Evolutionary conservation across 768 basidiomycete species (phyloP).

Genomic region (Neoboletus magnificus): DNA sequence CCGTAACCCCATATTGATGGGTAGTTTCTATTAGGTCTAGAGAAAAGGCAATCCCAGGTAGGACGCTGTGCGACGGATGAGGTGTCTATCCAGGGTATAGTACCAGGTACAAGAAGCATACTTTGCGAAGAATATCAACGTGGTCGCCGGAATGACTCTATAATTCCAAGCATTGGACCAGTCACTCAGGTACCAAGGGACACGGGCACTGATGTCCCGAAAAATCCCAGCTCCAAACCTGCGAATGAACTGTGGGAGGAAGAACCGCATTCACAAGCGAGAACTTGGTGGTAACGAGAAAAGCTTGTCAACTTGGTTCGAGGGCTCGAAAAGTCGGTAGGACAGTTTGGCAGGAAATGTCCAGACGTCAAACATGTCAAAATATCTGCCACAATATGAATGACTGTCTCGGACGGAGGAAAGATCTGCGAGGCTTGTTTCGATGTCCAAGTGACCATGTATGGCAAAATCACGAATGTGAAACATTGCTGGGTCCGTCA

Average conservation of each 20-base stretch:
- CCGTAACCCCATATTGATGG: conserved; percentile 83
- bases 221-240: conserved; percentile 59
- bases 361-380: neutral
- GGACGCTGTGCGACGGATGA: conserved; percentile 45
- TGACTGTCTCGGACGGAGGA: neutral
- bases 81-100: neutral
- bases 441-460: neutral
- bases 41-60: conserved; percentile 90
- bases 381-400: neutral
- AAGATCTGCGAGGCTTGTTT: no score
- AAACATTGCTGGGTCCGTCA: neutral
- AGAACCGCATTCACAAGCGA: neutral
- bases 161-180: conserved; percentile 95
- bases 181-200: conserved; percentile 80
- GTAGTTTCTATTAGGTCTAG: conserved; percentile 91
- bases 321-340: no score
- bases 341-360: conserved; percentile 1
- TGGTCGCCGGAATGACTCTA: conserved; percentile 81
- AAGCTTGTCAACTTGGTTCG: no score
- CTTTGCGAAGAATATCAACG: conserved; percentile 85
- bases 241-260: conserved; percentile 19
- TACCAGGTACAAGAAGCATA: conserved; percentile 33
- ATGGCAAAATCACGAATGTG: neutral
- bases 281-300: neutral
- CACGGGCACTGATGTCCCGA: conserved; percentile 64